Percentiles rank a stretch among this genome's conserved stretches.
Conservation (phyloP, 163 green algal species). For the Coccomyxa subellipsoidea region DNA sequence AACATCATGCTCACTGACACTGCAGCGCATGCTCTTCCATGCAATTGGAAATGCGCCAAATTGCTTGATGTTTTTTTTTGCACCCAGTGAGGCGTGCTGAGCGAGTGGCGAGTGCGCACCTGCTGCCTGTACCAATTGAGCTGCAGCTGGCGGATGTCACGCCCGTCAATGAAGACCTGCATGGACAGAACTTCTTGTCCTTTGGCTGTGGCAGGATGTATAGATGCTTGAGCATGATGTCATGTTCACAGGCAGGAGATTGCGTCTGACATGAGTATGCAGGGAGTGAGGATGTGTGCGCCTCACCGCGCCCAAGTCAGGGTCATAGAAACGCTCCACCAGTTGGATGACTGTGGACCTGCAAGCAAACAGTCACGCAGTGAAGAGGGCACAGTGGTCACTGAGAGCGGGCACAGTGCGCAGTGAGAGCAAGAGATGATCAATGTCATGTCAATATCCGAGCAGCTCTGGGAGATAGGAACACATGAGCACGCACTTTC, state of each 20-base stretch:
- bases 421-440: too few species aligned
- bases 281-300: neutral
- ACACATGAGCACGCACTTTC: too few species aligned
- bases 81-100: neutral
- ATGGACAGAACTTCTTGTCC: neutral
- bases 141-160: constrained; percentile 49
- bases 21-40: neutral
- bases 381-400: too few species aligned
- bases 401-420: too few species aligned
- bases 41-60: neutral
- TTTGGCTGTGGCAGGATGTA: neutral
- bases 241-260: too few species aligned
- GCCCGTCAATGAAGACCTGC: constrained; percentile 69
- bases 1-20: neutral
- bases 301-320: constrained; percentile 32
- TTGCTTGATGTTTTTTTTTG: neutral
- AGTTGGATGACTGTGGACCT: constrained; percentile 70
- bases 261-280: neutral
- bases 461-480: too few species aligned
- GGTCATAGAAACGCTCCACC: constrained; percentile 84
- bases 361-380: neutral
- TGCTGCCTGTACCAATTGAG: constrained; percentile 56
- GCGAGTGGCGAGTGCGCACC: neutral
- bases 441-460: too few species aligned
- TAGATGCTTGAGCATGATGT: too few species aligned